phyloP scores from a whole-genome alignment of 441 rosid genomes.

The Aquilaria agallochum region DNA sequence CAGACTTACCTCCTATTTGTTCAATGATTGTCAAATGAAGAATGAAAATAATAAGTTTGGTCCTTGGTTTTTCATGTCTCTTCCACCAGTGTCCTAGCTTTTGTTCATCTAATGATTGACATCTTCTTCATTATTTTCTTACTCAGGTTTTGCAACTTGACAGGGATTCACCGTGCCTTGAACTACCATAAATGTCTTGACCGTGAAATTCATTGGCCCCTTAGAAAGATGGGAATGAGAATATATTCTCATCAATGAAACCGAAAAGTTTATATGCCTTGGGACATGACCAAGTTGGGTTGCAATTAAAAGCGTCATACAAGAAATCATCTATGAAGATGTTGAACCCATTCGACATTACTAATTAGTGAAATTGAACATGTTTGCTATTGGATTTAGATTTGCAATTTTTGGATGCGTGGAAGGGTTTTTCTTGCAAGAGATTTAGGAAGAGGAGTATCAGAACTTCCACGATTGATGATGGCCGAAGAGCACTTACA shows the following conservation, averaged over 20 bases:
- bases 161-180: conserved; percentile 3
- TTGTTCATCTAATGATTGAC: too few relatives aligned
- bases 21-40: too few relatives aligned
- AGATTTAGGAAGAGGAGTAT: too few relatives aligned
- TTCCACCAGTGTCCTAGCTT: too few relatives aligned
- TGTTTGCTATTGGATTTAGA: not conserved
- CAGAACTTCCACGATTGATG: too few relatives aligned
- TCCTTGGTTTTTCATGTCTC: too few relatives aligned
- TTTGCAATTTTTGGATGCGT: not conserved
- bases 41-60: too few relatives aligned
- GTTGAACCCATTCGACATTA: conserved; percentile 46
- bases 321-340: conserved; percentile 46
- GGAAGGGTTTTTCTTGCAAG: conserved; percentile 3
- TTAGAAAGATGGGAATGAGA: not conserved
- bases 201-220: conserved; percentile 17
- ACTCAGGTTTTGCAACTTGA: conserved; percentile 13
- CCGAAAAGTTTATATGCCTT: not conserved
- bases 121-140: too few relatives aligned
- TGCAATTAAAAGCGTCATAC: conserved; percentile 31
- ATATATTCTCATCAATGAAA: not conserved
- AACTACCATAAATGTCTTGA: conserved; percentile 14
- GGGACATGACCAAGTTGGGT: conserved; percentile 17
- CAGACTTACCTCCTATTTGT: too few relatives aligned
- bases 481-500: too few relatives aligned
- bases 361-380: not conserved